These are phyloP conservation scores for Fusarium sp. DNA, from an alignment of 2,329 filamentous ascomycete species.

Conservation along the genomic window DNA sequence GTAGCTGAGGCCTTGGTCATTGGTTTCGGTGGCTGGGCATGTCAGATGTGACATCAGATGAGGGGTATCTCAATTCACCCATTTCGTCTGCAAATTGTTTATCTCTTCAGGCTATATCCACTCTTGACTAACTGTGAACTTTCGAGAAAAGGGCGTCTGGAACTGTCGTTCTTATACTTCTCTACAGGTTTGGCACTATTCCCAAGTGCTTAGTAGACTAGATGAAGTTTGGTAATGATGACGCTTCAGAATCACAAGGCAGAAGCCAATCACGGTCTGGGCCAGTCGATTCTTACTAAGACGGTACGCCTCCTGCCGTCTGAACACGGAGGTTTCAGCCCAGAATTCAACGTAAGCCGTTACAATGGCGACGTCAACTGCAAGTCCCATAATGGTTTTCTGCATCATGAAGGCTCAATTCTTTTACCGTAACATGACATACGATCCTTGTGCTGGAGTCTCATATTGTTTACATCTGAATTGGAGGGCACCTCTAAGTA, in stretches of 20 bases:
- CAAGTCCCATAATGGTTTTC: too few species aligned
- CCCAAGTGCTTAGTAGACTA: background rate
- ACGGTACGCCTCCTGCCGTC: background rate
- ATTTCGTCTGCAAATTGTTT: background rate
- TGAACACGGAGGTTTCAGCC: background rate
- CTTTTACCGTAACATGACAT: too few species aligned
- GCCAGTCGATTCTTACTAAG: background rate
- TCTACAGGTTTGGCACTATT: background rate
- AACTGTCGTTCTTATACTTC: background rate
- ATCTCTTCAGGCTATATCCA: background rate
- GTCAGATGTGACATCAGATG: background rate
- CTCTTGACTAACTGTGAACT: too few species aligned
- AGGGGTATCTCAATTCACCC: background rate
- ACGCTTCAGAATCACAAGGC: background rate
- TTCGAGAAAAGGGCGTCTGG: background rate
- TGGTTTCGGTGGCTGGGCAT: background rate
- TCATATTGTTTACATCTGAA: fast-evolving
- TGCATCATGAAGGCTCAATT: background rate
- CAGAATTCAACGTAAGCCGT: background rate
- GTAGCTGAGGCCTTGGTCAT: background rate
- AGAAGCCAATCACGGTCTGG: background rate
- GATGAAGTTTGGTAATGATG: slow-evolving; percentile 1
- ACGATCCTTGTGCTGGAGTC: fast-evolving
- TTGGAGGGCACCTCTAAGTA: fast-evolving
- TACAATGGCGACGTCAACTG: fast-evolving